phyloP scores from a whole-genome alignment of 1,284 basidiomycete species.

The Moniliella sp. region DNA sequence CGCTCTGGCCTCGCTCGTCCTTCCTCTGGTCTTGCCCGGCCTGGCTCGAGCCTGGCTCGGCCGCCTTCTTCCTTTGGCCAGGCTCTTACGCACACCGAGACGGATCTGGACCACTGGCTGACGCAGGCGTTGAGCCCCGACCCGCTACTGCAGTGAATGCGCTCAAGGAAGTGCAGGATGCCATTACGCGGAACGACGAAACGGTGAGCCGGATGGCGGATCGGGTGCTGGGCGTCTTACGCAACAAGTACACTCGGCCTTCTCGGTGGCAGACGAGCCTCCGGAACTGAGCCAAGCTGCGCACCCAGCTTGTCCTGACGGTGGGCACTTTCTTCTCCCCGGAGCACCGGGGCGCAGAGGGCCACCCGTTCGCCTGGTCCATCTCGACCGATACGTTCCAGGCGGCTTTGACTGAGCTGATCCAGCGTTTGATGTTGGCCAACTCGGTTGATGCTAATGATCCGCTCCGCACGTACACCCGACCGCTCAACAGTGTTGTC shows the following conservation, averaged over 20 bases:
- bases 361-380: slow-evolving; percentile 14
- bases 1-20: slow-evolving; percentile 4
- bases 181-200: slow-evolving; percentile 12
- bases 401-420: slow-evolving; percentile 57
- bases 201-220: slow-evolving; percentile 34
- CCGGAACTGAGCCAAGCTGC: slow-evolving; percentile 9
- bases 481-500: slow-evolving; percentile 95
- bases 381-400: no score
- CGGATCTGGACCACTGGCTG: slow-evolving; percentile 15
- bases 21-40: slow-evolving; percentile 6
- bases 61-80: no score
- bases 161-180: slow-evolving; percentile 48
- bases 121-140: slow-evolving; percentile 54
- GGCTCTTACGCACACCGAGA: no score
- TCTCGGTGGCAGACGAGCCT: slow-evolving; percentile 6
- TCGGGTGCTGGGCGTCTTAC: slow-evolving; percentile 38
- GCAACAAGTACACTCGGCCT: slow-evolving; percentile 14
- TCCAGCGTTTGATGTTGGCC: slow-evolving; percentile 60
- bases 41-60: slow-evolving; percentile 1
- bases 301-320: slow-evolving; percentile 22
- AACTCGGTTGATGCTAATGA: slow-evolving; percentile 7
- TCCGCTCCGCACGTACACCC: slow-evolving; percentile 52
- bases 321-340: slow-evolving; percentile 15
- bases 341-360: slow-evolving; percentile 12
- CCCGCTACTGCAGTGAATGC: slow-evolving; percentile 64